A percentile compares a stretch with the other conserved stretches of the same genome.
These are phyloP conservation scores for Hymenoscyphus fructigenus DNA, from an alignment of 2,329 filamentous ascomycete species.

Conservation along the genomic window DNA sequence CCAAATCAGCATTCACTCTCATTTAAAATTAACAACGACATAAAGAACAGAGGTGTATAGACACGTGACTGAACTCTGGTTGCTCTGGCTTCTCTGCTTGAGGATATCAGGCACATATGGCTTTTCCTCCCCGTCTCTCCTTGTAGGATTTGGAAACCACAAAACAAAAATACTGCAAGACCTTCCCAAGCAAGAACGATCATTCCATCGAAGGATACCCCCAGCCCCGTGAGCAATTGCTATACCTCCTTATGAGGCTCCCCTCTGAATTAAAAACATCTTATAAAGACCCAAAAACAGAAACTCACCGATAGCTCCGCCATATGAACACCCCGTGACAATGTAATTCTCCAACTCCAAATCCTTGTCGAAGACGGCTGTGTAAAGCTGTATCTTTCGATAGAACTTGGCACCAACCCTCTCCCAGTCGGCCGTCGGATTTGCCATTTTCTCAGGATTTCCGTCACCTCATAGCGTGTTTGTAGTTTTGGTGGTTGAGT, in stretches of 20 bases:
- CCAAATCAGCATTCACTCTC: constrained; percentile 25
- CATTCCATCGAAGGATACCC: neutral
- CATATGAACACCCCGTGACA: constrained; percentile 87
- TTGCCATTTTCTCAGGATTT: constrained; percentile 29
- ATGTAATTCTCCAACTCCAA: constrained; percentile 94
- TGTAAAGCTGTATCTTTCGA: constrained; percentile 91
- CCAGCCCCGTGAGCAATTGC: neutral
- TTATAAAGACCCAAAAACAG: neutral
- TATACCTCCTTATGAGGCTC: neutral
- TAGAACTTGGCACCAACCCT: constrained; percentile 92
- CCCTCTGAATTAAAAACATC: neutral
- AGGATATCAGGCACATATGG: neutral
- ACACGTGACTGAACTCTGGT: neutral
- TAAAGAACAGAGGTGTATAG: neutral
- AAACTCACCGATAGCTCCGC: constrained; percentile 81
- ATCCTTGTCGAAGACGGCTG: constrained; percentile 87
- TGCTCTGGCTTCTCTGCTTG: neutral
- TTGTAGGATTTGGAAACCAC: neutral
- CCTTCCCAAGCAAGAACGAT: neutral
- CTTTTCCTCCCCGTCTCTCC: neutral
- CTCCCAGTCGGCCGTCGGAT: constrained; percentile 76
- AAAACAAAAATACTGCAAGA: neutral
- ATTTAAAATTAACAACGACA: neutral
- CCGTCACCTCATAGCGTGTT: constrained; percentile 23
- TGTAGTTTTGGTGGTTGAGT: constrained; percentile 6